Evolutionary conservation across 306 rosid genomes (phyloP).

Genomic region (Chamaecrista fasciculata): DNA sequence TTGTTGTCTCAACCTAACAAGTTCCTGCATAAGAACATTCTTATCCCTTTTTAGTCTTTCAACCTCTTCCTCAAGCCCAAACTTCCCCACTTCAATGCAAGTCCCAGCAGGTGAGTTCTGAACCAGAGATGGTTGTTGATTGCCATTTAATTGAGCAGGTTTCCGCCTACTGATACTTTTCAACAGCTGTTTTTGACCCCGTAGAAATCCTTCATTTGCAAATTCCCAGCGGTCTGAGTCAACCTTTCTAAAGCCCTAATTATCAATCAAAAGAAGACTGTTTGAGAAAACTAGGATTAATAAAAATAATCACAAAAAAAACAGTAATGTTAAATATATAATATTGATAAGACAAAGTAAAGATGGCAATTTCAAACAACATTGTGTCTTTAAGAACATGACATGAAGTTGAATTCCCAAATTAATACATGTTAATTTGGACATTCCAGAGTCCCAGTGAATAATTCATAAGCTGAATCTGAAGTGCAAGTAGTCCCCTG

Average conservation of each 20-base stretch:
- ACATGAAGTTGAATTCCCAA: not conserved
- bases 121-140: conserved; percentile 40
- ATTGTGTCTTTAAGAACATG: not conserved
- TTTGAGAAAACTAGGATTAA: not conserved
- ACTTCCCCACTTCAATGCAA: conserved; percentile 45
- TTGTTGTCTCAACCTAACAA: conserved; percentile 60
- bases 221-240: conserved; percentile 70
- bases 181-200: conserved; percentile 60
- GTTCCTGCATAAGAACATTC: conserved; percentile 72
- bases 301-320: not conserved
- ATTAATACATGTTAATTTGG: not conserved
- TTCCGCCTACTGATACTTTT: conserved; percentile 55
- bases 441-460: not conserved
- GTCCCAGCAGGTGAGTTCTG: conserved; percentile 44
- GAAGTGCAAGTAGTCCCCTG: not conserved
- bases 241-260: conserved; percentile 63
- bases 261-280: conserved; percentile 25
- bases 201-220: conserved; percentile 61
- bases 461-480: not conserved
- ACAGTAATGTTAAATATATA: not conserved
- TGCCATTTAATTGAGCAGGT: conserved; percentile 32
- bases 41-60: conserved; percentile 61
- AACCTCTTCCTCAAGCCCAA: conserved; percentile 57
- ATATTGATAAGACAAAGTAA: not conserved
- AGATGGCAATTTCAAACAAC: not conserved